phyloP scores from a whole-genome alignment of 768 basidiomycete genomes.

The Megacollybia marginata region DNA sequence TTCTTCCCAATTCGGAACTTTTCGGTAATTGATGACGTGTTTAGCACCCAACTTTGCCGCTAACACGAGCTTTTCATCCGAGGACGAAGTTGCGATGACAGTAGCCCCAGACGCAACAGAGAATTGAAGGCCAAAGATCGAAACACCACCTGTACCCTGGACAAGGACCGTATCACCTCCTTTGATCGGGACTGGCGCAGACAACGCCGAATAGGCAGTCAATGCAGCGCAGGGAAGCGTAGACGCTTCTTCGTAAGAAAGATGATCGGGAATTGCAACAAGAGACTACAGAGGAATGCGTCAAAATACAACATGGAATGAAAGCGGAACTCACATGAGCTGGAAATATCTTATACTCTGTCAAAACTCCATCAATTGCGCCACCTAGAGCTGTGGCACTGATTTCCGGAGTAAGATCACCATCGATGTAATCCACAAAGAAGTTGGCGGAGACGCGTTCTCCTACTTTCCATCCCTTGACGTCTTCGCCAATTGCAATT shows the following conservation, averaged over 20 bases:
- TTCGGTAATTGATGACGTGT: conserved; percentile 46
- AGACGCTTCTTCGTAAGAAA: conserved; percentile 39
- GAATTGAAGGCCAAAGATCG: conserved; percentile 37
- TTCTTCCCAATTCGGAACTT: conserved; percentile 39
- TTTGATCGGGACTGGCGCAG: conserved; percentile 29
- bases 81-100: conserved; percentile 45
- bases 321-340: conserved; percentile 24
- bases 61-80: conserved; percentile 36
- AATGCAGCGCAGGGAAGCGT: conserved; percentile 40
- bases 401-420: conserved; percentile 30
- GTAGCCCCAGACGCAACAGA: conserved; percentile 41
- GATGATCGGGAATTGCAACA: conserved; percentile 32
- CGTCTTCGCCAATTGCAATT: conserved; percentile 35
- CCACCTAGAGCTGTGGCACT: conserved; percentile 36
- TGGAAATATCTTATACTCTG: conserved; percentile 46
- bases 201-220: conserved; percentile 42
- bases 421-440: conserved; percentile 36
- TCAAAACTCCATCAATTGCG: conserved; percentile 41
- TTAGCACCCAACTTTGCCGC: conserved; percentile 35
- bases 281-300: conserved; percentile 15
- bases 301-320: no score
- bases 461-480: conserved; percentile 43
- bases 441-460: conserved; percentile 54
- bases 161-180: conserved; percentile 41
- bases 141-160: conserved; percentile 38